Base-by-base conservation (phyloP, 148 eudicot genomes). In the Rhododendron ferrugineum region DNA sequence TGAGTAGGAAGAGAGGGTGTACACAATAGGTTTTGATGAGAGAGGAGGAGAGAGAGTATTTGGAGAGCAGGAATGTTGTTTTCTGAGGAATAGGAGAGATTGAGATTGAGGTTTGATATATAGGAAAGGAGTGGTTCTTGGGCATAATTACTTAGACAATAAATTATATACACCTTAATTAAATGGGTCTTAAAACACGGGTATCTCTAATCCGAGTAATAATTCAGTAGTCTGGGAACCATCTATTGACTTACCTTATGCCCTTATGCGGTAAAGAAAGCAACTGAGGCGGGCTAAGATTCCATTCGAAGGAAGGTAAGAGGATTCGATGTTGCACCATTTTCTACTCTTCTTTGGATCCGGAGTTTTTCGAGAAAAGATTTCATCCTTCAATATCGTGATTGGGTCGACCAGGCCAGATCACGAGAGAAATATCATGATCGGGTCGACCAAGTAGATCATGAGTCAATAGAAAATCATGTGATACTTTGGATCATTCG, bases 21-120 rank as follows among this genome's bases (percentile, higher is more conserved):
- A 30, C 9, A 62, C 54, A 15, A 54, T 30, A 14, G 64, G 44
- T 73, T 73, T 37, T 20, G 47, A 40, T 44, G 78, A 42, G 7
- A 66, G 11, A 20, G 76, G 3, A 23, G 14, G 14, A 16, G n/a
- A 62, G 44, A 30, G 82, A 13, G 82, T 20, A 28, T 13, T 30
- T 28, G 28, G 77, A 40, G 11, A 46, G 6, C 40, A 16, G 73
- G 9, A 30, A 30, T 26, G 49, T 47, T 54, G 5, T 66, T 32
- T 62, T 73, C 60, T 60, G 44, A 50, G 83, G 76, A 66, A 79
- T 18, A 11, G 46, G 6, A 49, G 50, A 80, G 66, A 49, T 76
- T 64, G 83, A 47, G 83, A 78, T 83, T 46, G 64, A 83, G 79
- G 32, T 18, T 47, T 60, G 83, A 79, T 79, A 85, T 79, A 79